Evolutionary conservation across 345 rosid species (phyloP).

Genomic region (Geranium rotundifolium): DNA sequence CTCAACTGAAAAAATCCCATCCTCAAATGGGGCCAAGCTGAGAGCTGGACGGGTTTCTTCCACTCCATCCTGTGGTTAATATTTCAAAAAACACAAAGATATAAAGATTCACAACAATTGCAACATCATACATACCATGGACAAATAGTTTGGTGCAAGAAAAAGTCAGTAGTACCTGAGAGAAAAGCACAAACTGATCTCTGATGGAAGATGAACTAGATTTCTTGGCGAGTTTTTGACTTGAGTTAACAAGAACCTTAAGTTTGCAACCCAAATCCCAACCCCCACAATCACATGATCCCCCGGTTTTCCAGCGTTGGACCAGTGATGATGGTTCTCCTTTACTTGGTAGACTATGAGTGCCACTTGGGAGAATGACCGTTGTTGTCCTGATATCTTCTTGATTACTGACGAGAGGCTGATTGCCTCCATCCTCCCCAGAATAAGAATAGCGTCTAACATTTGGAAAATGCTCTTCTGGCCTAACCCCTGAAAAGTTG

Average conservation of each 20-base stretch:
- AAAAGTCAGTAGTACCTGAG: slow-evolving; percentile 28
- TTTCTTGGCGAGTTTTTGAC: slow-evolving; percentile 10
- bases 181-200: slow-evolving; percentile 37
- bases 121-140: not conserved
- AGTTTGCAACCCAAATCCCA: slow-evolving; percentile 82
- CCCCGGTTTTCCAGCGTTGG: slow-evolving; percentile 75
- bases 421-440: slow-evolving; percentile 14
- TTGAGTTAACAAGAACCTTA: slow-evolving; percentile 34
- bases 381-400: slow-evolving; percentile 27
- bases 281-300: slow-evolving; percentile 84
- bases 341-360: slow-evolving; percentile 58
- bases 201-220: not conserved
- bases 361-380: slow-evolving; percentile 71
- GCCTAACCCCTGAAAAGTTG: slow-evolving; percentile 7
- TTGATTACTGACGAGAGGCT: slow-evolving; percentile 15
- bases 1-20: slow-evolving; percentile 72
- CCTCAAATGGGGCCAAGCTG: slow-evolving; percentile 58
- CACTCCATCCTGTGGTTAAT: slow-evolving; percentile 42
- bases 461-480: slow-evolving; percentile 14
- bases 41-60: slow-evolving; percentile 46
- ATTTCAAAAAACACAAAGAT: slow-evolving; percentile 7
- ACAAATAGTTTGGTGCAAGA: not conserved
- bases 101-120: slow-evolving; percentile 2
- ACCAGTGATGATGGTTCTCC: slow-evolving; percentile 73
- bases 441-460: not conserved